Evolutionary conservation across 2,329 filamentous ascomycete species (phyloP).

Genomic region (Achaetomium macrosporum): DNA sequence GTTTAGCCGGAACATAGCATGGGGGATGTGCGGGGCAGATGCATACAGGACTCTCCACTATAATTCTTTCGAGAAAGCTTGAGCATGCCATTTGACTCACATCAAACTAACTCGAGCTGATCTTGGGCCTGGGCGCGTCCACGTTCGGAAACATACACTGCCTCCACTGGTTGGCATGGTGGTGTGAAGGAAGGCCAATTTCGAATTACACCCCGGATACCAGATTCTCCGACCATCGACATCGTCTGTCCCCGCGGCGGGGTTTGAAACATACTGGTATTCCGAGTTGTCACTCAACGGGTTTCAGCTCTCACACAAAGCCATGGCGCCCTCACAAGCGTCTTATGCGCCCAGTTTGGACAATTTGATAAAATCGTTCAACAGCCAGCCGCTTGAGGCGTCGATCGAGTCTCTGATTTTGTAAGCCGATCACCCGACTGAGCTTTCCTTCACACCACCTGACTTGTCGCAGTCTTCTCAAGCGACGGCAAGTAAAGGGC

Average conservation of each 20-base stretch:
- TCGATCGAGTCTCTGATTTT: conserved; percentile 80
- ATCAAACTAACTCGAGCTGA: neutral
- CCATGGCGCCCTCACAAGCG: conserved; percentile 53
- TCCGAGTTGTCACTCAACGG: too few relatives aligned
- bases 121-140: too few relatives aligned
- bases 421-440: conserved; percentile 38
- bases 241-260: neutral
- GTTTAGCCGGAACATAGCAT: conserved; percentile 2
- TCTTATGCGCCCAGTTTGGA: conserved; percentile 66
- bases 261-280: neutral
- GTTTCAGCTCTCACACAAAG: neutral
- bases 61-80: conserved; percentile 11
- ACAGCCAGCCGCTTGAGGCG: conserved; percentile 67
- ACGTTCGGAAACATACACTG: neutral
- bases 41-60: conserved; percentile 19
- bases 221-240: too few relatives aligned
- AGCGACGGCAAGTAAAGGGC: conserved; percentile 81
- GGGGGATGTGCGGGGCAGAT: conserved; percentile 15
- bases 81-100: conserved; percentile 17
- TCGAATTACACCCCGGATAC: too few relatives aligned
- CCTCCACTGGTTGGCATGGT: neutral
- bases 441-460: conserved; percentile 9
- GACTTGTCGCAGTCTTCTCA: conserved; percentile 60
- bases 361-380: conserved; percentile 73
- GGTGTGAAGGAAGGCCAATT: too few relatives aligned